phyloP scores from a whole-genome alignment of 2,329 filamentous ascomycete species.

The Nothophaeocryptopus gaeumannii region DNA sequence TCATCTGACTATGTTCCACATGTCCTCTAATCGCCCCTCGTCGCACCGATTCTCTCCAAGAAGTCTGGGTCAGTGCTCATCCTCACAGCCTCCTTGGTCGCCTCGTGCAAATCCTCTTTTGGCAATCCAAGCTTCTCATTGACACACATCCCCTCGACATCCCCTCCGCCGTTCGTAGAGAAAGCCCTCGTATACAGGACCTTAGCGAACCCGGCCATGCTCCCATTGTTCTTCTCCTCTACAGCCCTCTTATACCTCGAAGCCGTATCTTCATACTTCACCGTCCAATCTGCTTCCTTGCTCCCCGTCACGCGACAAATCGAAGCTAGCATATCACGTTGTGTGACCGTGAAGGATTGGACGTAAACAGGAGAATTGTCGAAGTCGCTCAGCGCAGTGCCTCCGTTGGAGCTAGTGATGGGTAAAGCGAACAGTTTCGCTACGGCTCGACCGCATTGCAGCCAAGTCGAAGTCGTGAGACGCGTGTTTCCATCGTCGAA shows the following conservation, averaged over 20 bases:
- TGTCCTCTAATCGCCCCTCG: too few relatives aligned
- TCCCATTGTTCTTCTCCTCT: constrained; percentile 44
- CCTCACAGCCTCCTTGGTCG: constrained; percentile 19
- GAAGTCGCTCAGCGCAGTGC: constrained; percentile 19
- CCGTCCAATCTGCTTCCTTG: constrained; percentile 36
- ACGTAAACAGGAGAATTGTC: constrained; percentile 35
- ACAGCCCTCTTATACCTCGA: constrained; percentile 51
- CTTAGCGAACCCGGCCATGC: constrained; percentile 46
- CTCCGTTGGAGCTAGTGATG: constrained; percentile 15
- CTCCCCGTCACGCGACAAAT: constrained; percentile 36
- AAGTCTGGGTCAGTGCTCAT: background rate
- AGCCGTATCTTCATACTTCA: constrained; percentile 25
- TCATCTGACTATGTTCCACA: too few relatives aligned
- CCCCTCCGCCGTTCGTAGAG: constrained; percentile 29
- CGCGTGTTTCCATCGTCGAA: constrained; percentile 29
- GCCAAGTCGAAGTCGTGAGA: constrained; percentile 36
- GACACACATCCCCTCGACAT: constrained; percentile 34
- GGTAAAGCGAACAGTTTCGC: constrained; percentile 36
- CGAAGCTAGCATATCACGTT: constrained; percentile 40
- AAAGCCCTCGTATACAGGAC: constrained; percentile 58
- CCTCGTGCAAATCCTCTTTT: constrained; percentile 26
- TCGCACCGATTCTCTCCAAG: too few relatives aligned
- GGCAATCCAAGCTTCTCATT: constrained; percentile 25
- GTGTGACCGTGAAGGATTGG: constrained; percentile 35
- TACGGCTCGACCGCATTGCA: constrained; percentile 34